Conservation (phyloP, 2,329 filamentous ascomycete genomes). For the Botrytis squamosa region DNA sequence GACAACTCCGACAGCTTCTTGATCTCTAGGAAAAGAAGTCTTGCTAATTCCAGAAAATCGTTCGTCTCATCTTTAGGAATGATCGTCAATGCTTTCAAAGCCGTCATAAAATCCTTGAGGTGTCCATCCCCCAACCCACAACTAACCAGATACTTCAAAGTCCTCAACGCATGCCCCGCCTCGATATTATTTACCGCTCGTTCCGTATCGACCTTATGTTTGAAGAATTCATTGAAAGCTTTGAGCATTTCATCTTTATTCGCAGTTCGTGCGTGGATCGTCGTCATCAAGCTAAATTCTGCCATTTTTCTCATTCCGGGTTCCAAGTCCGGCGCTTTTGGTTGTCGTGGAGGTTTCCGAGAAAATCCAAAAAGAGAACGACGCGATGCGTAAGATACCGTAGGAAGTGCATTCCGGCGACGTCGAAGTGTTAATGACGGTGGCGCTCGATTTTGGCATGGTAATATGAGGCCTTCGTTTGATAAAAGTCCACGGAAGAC, state of each 20-base stretch:
- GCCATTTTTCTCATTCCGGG: constrained; percentile 72
- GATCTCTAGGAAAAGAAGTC: constrained; percentile 30
- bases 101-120: constrained; percentile 25
- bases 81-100: constrained; percentile 24
- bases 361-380: constrained; percentile 59
- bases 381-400: constrained; percentile 39
- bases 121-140: constrained; percentile 23
- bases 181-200: constrained; percentile 63
- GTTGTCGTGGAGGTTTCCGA: constrained; percentile 55
- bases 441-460: constrained; percentile 35
- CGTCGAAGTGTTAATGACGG: constrained; percentile 36
- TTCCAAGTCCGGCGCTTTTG: constrained; percentile 62
- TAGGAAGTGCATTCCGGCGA: constrained; percentile 3
- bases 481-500: constrained; percentile 58
- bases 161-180: constrained; percentile 56
- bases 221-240: constrained; percentile 65
- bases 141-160: constrained; percentile 59
- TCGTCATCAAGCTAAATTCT: constrained; percentile 62
- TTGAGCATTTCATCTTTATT: constrained; percentile 59
- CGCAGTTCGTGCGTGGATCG: constrained; percentile 64
- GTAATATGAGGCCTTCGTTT: constrained; percentile 44
- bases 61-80: constrained; percentile 31
- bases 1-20: constrained; percentile 13
- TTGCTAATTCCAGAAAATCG: constrained; percentile 29
- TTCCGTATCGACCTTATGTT: constrained; percentile 50